These are phyloP conservation scores for Clonostachys rhizophaga DNA, from an alignment of 2,329 filamentous ascomycete genomes.

Conservation along the genomic window DNA sequence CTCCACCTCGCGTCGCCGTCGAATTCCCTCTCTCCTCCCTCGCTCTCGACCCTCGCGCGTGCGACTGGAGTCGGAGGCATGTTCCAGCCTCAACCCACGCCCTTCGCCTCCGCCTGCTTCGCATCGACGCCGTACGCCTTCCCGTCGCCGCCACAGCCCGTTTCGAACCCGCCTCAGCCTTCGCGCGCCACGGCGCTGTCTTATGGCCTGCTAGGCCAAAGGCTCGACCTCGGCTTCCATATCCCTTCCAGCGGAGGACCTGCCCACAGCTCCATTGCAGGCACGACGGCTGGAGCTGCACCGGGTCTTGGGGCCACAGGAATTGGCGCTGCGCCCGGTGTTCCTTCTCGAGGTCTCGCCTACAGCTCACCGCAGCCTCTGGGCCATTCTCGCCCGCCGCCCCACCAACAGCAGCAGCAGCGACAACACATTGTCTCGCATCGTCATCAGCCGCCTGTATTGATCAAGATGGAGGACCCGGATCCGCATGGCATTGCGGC, in stretches of 20 bases:
- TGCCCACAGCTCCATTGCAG: background rate
- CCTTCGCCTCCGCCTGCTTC: conserved; percentile 37
- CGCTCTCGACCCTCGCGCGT: too few relatives aligned
- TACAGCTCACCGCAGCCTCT: background rate
- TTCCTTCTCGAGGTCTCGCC: background rate
- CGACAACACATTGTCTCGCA: conserved; percentile 4
- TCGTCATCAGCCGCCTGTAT: conserved; percentile 3
- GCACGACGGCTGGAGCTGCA: background rate
- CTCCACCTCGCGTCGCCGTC: too few relatives aligned
- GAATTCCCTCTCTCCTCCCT: too few relatives aligned
- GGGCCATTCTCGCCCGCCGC: background rate
- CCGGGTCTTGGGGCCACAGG: background rate
- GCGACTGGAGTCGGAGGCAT: conserved; percentile 25
- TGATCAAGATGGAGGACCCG: conserved; percentile 24
- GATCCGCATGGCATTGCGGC: conserved; percentile 42
- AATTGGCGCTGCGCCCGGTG: background rate
- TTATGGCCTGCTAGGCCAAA: too few relatives aligned
- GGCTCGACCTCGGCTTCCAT: background rate
- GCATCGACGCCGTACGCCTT: conserved; percentile 7
- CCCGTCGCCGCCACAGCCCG: background rate
- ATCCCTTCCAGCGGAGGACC: background rate
- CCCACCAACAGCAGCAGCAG: background rate
- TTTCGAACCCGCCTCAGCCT: background rate
- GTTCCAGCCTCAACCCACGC: conserved; percentile 50
- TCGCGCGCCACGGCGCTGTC: background rate